phyloP scores from a whole-genome alignment of 805 yeast genomes.

The Cyberlindnera mississippiensis region DNA sequence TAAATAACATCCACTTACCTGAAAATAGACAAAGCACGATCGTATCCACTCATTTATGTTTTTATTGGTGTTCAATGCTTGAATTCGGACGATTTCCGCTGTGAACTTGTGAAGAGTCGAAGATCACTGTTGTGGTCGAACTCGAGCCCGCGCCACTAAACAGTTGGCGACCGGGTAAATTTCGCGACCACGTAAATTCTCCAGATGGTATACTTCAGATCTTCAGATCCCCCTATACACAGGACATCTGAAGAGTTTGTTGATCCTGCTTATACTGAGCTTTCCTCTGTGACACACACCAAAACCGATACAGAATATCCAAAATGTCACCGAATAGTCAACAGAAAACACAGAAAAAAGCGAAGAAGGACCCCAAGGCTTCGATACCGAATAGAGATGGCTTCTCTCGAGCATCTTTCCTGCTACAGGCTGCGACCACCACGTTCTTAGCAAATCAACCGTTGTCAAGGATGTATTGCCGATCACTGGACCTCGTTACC shows the following conservation, averaged over 20 bases:
- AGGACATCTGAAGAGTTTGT: too few species aligned
- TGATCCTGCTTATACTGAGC: too few species aligned
- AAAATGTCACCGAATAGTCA: too few species aligned
- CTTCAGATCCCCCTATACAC: too few species aligned
- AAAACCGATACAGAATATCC: too few species aligned
- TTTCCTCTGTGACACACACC: too few species aligned
- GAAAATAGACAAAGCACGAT: constrained; percentile 95
- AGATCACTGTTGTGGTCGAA: background rate
- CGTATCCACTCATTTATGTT: constrained; percentile 90
- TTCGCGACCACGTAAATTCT: too few species aligned
- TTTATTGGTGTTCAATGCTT: background rate
- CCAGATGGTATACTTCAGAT: too few species aligned
- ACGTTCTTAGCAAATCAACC: constrained; percentile 28
- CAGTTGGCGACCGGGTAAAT: too few species aligned
- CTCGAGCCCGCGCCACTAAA: background rate
- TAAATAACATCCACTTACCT: constrained; percentile 53
- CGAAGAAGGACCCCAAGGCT: constrained; percentile 3
- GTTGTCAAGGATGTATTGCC: constrained; percentile 53
- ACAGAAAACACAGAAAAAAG: background rate
- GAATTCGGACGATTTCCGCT: too few species aligned
- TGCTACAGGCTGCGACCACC: constrained; percentile 44
- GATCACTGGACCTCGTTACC: constrained; percentile 55
- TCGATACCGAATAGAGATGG: constrained; percentile 42
- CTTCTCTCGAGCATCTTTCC: constrained; percentile 52
- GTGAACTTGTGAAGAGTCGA: too few species aligned